Evolutionary conservation across 345 rosid genomes (phyloP).

Genomic region (Lagerstroemia speciosa): DNA sequence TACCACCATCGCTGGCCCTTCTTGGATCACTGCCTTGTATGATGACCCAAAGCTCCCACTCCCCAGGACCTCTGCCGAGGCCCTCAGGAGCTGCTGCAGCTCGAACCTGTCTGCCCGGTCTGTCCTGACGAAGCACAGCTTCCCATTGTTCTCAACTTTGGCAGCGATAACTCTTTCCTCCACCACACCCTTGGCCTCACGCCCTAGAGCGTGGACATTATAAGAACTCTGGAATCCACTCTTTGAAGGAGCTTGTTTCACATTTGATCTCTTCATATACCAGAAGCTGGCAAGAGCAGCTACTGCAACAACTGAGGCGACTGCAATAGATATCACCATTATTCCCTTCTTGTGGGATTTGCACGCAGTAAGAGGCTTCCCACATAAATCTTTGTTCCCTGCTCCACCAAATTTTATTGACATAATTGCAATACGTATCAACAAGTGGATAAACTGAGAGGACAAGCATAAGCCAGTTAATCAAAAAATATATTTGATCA

Average conservation of each 20-base stretch:
- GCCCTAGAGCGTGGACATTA: background rate
- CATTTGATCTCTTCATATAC: constrained; percentile 1
- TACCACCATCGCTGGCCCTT: constrained; percentile 58
- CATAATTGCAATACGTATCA: too few relatives aligned
- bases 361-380: constrained; percentile 60
- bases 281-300: constrained; percentile 11
- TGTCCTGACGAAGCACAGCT: constrained; percentile 42
- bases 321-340: constrained; percentile 23
- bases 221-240: background rate
- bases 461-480: background rate
- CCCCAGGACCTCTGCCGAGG: constrained; percentile 74
- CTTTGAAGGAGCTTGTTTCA: background rate
- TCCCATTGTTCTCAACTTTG: constrained; percentile 22
- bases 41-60: constrained; percentile 73
- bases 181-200: background rate
- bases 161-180: background rate
- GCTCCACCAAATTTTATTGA: background rate
- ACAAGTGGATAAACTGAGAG: too few relatives aligned
- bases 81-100: constrained; percentile 66
- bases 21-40: constrained; percentile 54
- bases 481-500: background rate
- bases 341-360: constrained; percentile 25
- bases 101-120: constrained; percentile 48
- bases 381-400: constrained; percentile 68
- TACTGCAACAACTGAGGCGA: constrained; percentile 15